Percentiles rank a stretch among this genome's conserved stretches.
phyloP scores from a whole-genome alignment of 2,329 filamentous ascomycete genomes.

The Aspergillus felis region DNA sequence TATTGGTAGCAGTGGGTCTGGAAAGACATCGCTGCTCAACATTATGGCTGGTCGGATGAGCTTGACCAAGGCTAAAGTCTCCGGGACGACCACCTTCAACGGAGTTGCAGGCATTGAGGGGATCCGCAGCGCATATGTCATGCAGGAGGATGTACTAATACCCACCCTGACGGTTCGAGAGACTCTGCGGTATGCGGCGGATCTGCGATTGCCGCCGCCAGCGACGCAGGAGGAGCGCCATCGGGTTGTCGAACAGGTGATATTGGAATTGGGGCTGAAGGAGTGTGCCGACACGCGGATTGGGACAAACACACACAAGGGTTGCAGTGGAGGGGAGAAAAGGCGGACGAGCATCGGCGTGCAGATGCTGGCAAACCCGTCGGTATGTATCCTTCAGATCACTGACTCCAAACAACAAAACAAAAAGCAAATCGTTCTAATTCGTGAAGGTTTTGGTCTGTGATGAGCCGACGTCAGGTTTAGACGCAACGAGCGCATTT shows the following conservation, averaged over 20 bases:
- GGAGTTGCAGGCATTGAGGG: conserved; percentile 48
- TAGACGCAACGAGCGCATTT: conserved; percentile 73
- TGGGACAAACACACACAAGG: conserved; percentile 66
- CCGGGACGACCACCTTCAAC: conserved; percentile 61
- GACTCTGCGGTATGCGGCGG: conserved; percentile 68
- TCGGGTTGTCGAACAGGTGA: conserved; percentile 69
- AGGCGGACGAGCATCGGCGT: conserved; percentile 72
- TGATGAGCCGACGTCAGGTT: conserved; percentile 70
- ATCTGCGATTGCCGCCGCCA: conserved; percentile 63
- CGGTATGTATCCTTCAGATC: conserved; percentile 40
- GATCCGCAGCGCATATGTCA: conserved; percentile 55
- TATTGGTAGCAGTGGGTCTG: conserved; percentile 69
- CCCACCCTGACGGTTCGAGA: conserved; percentile 72
- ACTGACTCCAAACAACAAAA: no score
- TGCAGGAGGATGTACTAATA: conserved; percentile 69
- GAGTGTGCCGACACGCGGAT: conserved; percentile 73
- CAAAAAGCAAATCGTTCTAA: no score
- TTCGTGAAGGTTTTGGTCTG: conserved; percentile 53
- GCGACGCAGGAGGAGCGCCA: conserved; percentile 57
- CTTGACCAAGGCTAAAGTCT: conserved; percentile 48
- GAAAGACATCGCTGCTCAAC: conserved; percentile 70
- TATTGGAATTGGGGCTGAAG: conserved; percentile 69
- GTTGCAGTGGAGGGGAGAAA: conserved; percentile 77
- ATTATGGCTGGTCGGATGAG: conserved; percentile 66
- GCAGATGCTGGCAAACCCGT: conserved; percentile 74